A percentile compares a stretch with the other conserved stretches of the same genome.
Evolutionary conservation across 1,284 basidiomycete genomes (phyloP).

Genomic region (Puccinia sorghi): DNA sequence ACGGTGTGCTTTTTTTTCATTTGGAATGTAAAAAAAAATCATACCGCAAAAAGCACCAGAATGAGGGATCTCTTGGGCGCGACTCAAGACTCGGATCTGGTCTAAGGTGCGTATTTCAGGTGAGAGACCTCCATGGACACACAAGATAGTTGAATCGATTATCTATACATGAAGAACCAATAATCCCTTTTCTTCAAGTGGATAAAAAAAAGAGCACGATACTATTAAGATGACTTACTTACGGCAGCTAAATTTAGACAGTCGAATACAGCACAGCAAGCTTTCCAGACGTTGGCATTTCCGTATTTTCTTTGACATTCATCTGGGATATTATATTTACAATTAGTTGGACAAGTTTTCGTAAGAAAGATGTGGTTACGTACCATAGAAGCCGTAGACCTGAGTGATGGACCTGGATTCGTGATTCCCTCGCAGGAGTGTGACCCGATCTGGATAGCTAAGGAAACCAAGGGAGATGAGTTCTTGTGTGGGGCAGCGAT

Average conservation of each 20-base stretch:
- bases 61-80: conserved; percentile 93
- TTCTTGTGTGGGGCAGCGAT: background rate
- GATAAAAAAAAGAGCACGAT: background rate
- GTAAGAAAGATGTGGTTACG: conserved; percentile 54
- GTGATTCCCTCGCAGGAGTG: conserved; percentile 88
- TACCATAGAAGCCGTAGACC: conserved; percentile 96
- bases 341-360: background rate
- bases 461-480: background rate
- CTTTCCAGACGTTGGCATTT: conserved; percentile 89
- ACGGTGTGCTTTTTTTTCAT: too few species aligned
- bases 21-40: conserved; percentile 53
- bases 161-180: conserved; percentile 64
- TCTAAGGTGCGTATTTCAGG: conserved; percentile 89
- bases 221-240: conserved; percentile 57
- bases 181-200: conserved; percentile 10
- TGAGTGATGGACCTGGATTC: conserved; percentile 96
- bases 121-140: conserved; percentile 88
- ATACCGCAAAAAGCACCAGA: conserved; percentile 94
- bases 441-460: conserved; percentile 89
- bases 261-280: conserved; percentile 92
- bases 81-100: conserved; percentile 83
- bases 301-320: conserved; percentile 97
- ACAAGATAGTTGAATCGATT: conserved; percentile 84
- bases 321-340: conserved; percentile 62
- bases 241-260: conserved; percentile 90